Evolutionary conservation across 78 protist genomes (phyloP), one percentile per base, ranked within the genome.

Genomic region (Capsaspora owczarzaki): DNA sequence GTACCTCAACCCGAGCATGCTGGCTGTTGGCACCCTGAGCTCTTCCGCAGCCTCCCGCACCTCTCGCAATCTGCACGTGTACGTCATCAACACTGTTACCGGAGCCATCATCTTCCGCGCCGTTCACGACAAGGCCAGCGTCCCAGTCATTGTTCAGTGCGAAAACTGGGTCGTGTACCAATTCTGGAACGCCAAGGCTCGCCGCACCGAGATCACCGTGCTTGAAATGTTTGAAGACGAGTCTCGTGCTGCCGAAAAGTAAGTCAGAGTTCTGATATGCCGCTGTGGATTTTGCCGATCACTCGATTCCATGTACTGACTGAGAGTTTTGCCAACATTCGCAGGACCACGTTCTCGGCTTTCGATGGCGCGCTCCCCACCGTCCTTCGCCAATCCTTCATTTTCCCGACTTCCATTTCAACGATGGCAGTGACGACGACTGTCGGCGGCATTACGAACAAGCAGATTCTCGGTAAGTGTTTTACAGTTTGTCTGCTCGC

Each of bases 141-240:
- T 70, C 40, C 81, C 81, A 23, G 2, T 53, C 35, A 0, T 0
- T 20, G 31, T 38, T 8, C 12, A 27, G 51, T 14, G 35, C 12
- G 81, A 77, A 72, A 53, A 77, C 60, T 8, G 29, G 66, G 31
- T 77, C 44, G 37, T 61, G 29, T 61, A 60, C 56, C 0, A 3
- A 5, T 41, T 0, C 38, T 19, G 20, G 19, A 25, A 12, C 47
- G 22, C 33, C 25, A 1, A 6, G 56, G 16, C 0, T 19, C 60
- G 35, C 22, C 81, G 74, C 43, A 40, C 66, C 38, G 81, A 77
- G 81, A 5, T 77, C 20, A 4, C 68, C 10, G 25, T 29, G 33
- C 0, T n/a, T 19, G 81, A 77, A 72, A 29, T 77, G 46, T 77
- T 43, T 60, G 74, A 77, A 40, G 53, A 56, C 69, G 60, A 22